Base-by-base conservation (phyloP, 306 rosid species). In the Canavalia ensiformis region DNA sequence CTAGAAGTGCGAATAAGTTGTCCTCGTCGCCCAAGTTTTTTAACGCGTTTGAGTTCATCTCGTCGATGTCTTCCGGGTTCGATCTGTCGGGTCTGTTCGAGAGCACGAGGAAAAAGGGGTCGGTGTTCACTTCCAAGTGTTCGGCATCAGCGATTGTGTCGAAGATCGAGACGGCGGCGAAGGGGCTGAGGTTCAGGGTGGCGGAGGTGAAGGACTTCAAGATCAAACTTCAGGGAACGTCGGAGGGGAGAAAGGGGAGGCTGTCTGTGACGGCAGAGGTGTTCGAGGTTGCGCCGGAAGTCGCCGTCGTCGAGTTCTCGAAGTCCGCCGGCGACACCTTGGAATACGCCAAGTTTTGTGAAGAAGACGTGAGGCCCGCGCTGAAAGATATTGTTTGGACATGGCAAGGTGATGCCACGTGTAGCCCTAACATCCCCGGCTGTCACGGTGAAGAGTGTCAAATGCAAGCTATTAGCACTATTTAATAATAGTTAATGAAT, bases 371-470 rank as follows among this genome's bases (percentile, higher is more conserved):
- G 25, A 79, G 97, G 86, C 88, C 97, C 6, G 90, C 91, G 4
- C 45, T 93, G 84, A 90, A 88, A 78, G 97, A 93, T 86, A 88
- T 93, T 12, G 97, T 93, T 5, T 93, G 97, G 97, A 88, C 92
- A 34, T 93, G 97, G 97, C 92, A 91, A 81, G 97, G 94, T 25
- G 97, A 90, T 72, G 70, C 66, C 35, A 66, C 50, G 51, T 55
- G 85, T 47, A 54, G 78, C 41, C 29, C 64, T 39, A 63, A 34
- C 59, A 6, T 68, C 46, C 1, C 51, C 18, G 64, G 35, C 41
- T 62, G 71, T 44, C 28, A 33, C 31, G 71, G 81, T 37, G 87
- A 79, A 39, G 87, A 62, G 51, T 60, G 69, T 55, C 68, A 35
- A 18, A 13, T 1, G 2, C 42, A 37, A 29, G 28, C 35, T 25